Evolutionary conservation across 1,284 basidiomycete genomes (phyloP).

Genomic region (Apiotrichum veenhuisii): DNA sequence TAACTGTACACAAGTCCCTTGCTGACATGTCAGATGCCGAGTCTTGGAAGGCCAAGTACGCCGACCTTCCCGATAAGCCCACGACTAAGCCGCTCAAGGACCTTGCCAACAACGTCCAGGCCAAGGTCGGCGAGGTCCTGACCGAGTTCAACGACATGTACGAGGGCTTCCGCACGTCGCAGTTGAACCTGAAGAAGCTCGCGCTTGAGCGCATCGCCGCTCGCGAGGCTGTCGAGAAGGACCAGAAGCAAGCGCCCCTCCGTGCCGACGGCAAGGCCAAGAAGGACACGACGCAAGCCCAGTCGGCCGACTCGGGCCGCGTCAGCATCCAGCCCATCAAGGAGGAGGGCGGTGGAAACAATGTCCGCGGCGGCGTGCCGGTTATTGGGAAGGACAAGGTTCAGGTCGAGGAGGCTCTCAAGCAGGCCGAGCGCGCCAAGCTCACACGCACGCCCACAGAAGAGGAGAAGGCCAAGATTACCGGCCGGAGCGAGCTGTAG

Average conservation of each 20-base stretch:
- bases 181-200: slow-evolving; percentile 26
- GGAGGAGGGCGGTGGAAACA: slow-evolving; percentile 9
- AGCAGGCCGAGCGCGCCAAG: slow-evolving; percentile 78
- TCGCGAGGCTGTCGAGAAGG: slow-evolving; percentile 19
- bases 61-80: slow-evolving; percentile 24
- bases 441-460: no score
- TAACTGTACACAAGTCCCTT: no score
- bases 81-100: slow-evolving; percentile 23
- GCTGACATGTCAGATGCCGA: slow-evolving; percentile 21
- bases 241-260: background rate
- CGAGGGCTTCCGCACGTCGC: slow-evolving; percentile 29
- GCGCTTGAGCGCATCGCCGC: slow-evolving; percentile 39
- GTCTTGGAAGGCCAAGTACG: slow-evolving; percentile 32
- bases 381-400: slow-evolving; percentile 44
- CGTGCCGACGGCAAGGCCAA: slow-evolving; percentile 2
- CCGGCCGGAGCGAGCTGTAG: slow-evolving; percentile 3
- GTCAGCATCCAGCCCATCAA: slow-evolving; percentile 31
- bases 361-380: slow-evolving; percentile 22
- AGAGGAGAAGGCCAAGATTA: slow-evolving; percentile 24
- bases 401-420: slow-evolving; percentile 49
- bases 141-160: slow-evolving; percentile 39
- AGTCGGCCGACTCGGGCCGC: slow-evolving; percentile 15
- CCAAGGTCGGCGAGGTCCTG: slow-evolving; percentile 19
- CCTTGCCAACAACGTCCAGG: slow-evolving; percentile 19
- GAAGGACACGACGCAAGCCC: background rate